Percentiles rank a stretch among this genome's conserved stretches.
Evolutionary conservation across 2,329 filamentous ascomycete genomes (phyloP).

Genomic region (Aspergillus pseudoviridinutans): DNA sequence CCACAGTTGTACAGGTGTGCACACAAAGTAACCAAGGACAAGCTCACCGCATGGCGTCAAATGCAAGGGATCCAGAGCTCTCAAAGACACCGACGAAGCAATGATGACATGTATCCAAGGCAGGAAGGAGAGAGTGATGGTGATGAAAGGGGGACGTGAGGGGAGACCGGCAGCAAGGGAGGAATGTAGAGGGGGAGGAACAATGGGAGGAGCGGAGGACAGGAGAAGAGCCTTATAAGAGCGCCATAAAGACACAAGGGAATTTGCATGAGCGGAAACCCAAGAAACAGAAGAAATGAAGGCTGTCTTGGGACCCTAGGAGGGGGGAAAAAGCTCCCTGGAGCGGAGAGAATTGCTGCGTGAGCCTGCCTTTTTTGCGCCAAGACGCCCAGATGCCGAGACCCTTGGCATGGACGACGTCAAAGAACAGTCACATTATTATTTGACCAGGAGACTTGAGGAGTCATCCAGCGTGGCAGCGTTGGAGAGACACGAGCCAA

Average conservation of each 20-base stretch:
- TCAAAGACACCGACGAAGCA: not conserved
- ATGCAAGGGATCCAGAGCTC: slow-evolving; percentile 16
- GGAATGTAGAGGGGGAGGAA: not conserved
- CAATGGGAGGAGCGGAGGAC: slow-evolving; percentile 6
- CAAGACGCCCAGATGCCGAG: slow-evolving; percentile 32
- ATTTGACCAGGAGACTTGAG: not conserved
- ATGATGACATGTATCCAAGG: slow-evolving; percentile 4
- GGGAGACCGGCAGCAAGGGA: not conserved
- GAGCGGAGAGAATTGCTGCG: slow-evolving; percentile 15
- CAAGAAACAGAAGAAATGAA: slow-evolving; percentile 13
- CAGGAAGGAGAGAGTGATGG: slow-evolving; percentile 3
- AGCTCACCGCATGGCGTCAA: slow-evolving; percentile 21
- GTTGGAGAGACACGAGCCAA: not conserved
- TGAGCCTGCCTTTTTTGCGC: slow-evolving; percentile 15
- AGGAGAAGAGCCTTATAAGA: slow-evolving; percentile 16
- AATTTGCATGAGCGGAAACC: slow-evolving; percentile 17
- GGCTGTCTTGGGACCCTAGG: slow-evolving; percentile 9
- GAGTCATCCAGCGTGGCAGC: not conserved
- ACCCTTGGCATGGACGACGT: slow-evolving; percentile 24
- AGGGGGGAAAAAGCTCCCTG: slow-evolving; percentile 6
- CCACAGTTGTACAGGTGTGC: slow-evolving; percentile 19
- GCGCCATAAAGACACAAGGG: slow-evolving; percentile 14
- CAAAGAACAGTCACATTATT: slow-evolving; percentile 7
- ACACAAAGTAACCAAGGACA: slow-evolving; percentile 17
- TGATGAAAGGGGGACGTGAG: slow-evolving; percentile 2